Evolutionary conservation across 2,329 filamentous ascomycete species (phyloP).

Genomic region (Aurifilum marmelostoma): DNA sequence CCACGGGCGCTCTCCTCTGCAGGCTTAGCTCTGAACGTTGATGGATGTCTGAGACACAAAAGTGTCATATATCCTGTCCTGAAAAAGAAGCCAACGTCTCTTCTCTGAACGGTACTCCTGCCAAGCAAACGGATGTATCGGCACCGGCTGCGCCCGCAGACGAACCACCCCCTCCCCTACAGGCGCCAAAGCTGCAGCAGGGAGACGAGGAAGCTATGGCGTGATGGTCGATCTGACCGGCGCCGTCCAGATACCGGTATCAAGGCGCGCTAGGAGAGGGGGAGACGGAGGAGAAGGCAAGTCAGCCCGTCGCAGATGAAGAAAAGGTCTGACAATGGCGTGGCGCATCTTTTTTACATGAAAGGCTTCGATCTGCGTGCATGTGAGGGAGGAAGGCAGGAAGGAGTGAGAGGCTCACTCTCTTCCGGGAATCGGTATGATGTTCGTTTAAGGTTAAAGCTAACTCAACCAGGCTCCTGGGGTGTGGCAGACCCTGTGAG

Average conservation of each 20-base stretch:
- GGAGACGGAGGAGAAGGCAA: not conserved
- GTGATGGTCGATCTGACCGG: not conserved
- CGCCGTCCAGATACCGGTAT: not conserved
- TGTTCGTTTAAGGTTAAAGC: constrained; percentile 19
- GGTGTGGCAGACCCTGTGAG: not conserved
- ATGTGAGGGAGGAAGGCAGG: not conserved
- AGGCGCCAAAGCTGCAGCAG: not conserved
- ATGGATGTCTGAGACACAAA: not conserved
- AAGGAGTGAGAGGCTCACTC: not conserved
- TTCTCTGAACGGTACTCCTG: not conserved
- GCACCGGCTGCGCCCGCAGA: not conserved
- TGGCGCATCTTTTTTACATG: not conserved
- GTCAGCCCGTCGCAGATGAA: too few species aligned
- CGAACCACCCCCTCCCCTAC: not conserved
- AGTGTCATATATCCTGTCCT: not conserved
- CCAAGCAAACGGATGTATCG: not conserved
- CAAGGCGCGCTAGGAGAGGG: not conserved
- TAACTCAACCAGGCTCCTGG: not conserved
- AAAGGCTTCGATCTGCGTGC: not conserved
- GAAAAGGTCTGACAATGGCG: not conserved
- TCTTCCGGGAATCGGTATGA: constrained; percentile 6
- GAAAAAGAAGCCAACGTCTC: not conserved
- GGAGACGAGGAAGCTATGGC: not conserved
- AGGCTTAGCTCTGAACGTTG: not conserved
- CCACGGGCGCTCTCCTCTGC: too few species aligned